A percentile compares a stretch with the other conserved stretches of the same genome.
phyloP scores from a whole-genome alignment of 495 filamentous ascomycete genomes.

The Lasiosphaeris hirsuta region DNA sequence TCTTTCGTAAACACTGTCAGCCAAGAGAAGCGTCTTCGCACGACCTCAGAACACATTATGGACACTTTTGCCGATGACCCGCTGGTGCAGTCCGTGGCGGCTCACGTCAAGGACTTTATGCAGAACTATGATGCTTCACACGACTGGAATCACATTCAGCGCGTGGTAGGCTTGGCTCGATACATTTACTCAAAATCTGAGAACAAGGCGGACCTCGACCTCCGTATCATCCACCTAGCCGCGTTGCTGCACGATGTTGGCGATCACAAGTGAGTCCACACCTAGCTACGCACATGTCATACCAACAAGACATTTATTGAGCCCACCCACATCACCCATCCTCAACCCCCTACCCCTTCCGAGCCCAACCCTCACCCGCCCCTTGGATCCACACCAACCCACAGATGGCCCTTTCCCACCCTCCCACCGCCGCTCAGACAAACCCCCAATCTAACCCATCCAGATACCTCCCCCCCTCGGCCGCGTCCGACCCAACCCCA shows the following conservation, averaged over 20 bases:
- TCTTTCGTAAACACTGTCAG: not conserved
- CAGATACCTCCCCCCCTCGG: slow-evolving; percentile 53
- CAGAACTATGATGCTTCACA: slow-evolving; percentile 78
- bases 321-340: not conserved
- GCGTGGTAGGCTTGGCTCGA: slow-evolving; percentile 71
- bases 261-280: slow-evolving; percentile 59
- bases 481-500: slow-evolving; percentile 50
- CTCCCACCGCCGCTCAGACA: not conserved
- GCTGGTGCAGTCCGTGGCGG: slow-evolving; percentile 48
- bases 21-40: not conserved
- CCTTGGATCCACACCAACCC: not conserved
- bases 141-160: slow-evolving; percentile 76
- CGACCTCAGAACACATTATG: slow-evolving; percentile 14
- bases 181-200: slow-evolving; percentile 53
- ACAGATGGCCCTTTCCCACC: not conserved
- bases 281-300: not conserved
- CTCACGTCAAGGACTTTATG: slow-evolving; percentile 71
- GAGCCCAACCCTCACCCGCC: not conserved
- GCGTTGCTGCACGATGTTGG: slow-evolving; percentile 85
- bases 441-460: not conserved
- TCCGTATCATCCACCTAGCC: slow-evolving; percentile 60
- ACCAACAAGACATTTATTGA: not conserved
- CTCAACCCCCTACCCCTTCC: not conserved
- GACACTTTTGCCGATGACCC: slow-evolving; percentile 31
- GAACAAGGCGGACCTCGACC: slow-evolving; percentile 40